Conservation (phyloP, 768 basidiomycete genomes). For the Lactarius indigo region DNA sequence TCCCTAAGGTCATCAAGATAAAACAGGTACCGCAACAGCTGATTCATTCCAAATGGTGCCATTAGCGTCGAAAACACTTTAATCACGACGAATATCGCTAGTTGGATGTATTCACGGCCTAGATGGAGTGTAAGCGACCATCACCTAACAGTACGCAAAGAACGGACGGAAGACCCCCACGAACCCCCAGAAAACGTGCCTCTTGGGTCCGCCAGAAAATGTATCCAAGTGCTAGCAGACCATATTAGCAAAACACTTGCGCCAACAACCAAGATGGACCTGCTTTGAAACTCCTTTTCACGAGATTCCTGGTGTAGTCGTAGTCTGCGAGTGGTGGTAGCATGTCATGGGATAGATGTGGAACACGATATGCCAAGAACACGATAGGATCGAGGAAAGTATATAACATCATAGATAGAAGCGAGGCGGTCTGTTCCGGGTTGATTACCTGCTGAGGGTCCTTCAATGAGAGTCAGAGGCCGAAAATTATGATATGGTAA, state of each 20-base stretch:
- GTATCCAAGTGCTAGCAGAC: slow-evolving; percentile 30
- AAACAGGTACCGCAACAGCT: slow-evolving; percentile 31
- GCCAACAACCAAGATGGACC: slow-evolving; percentile 9
- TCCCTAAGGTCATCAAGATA: background rate
- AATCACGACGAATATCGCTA: slow-evolving; percentile 9
- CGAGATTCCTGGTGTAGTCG: slow-evolving; percentile 36
- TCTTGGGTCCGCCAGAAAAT: slow-evolving; percentile 25
- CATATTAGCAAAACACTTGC: background rate
- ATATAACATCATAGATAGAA: slow-evolving; percentile 39
- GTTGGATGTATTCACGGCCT: slow-evolving; percentile 22
- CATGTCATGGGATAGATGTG: slow-evolving; percentile 42
- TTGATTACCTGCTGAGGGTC: slow-evolving; percentile 29
- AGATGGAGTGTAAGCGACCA: background rate
- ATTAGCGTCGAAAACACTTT: slow-evolving; percentile 28
- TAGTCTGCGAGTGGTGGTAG: slow-evolving; percentile 52
- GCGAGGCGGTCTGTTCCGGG: slow-evolving; percentile 34
- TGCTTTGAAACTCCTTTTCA: slow-evolving; percentile 34
- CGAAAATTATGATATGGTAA: background rate
- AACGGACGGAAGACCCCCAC: slow-evolving; percentile 26
- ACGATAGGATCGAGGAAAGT: slow-evolving; percentile 53
- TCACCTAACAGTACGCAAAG: too few species aligned
- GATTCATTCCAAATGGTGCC: slow-evolving; percentile 33
- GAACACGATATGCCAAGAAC: slow-evolving; percentile 39
- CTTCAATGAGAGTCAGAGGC: slow-evolving; percentile 12
- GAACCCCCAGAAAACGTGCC: slow-evolving; percentile 30